phyloP scores from a whole-genome alignment of 192 early-diverging fungal genomes.

The Hyaloraphidium curvatum region DNA sequence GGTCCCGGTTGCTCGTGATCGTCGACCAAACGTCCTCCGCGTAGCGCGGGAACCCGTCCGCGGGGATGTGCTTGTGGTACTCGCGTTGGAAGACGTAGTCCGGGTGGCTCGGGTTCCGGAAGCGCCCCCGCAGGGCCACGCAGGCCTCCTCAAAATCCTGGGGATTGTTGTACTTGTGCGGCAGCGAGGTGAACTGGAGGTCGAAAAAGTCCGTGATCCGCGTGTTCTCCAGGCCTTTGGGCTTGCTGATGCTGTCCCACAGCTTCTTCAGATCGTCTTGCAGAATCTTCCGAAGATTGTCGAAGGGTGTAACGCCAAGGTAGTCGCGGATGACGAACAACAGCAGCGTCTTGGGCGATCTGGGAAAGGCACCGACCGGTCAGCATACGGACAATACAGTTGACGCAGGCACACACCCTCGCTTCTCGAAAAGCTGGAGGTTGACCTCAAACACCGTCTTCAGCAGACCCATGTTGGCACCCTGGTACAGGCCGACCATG shows the following conservation, averaged over 20 bases:
- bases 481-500: constrained; percentile 92
- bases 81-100: constrained; percentile 67
- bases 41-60: constrained; percentile 86
- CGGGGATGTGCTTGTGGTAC: constrained; percentile 84
- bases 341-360: constrained; percentile 74
- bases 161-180: constrained; percentile 74
- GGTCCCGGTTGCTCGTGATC: constrained; percentile 81
- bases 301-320: constrained; percentile 67
- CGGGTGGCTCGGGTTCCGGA: constrained; percentile 39
- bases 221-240: constrained; percentile 21
- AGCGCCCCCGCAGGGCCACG: constrained; percentile 45
- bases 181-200: constrained; percentile 66
- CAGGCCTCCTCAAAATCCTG: constrained; percentile 65
- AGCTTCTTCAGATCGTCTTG: constrained; percentile 68
- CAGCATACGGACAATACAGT: too few species aligned
- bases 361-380: constrained; percentile 7
- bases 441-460: constrained; percentile 99
- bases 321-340: constrained; percentile 96
- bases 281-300: constrained; percentile 57
- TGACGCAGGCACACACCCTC: constrained; percentile 27
- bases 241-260: constrained; percentile 75
- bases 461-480: constrained; percentile 94
- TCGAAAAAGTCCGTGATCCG: constrained; percentile 77
- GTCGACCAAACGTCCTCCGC: constrained; percentile 89
- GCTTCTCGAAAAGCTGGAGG: constrained; percentile 77